Percentiles rank a stretch among this genome's conserved stretches.
Conservation (phyloP, 2,329 filamentous ascomycete species). For the Tolypocladium nubicola region DNA sequence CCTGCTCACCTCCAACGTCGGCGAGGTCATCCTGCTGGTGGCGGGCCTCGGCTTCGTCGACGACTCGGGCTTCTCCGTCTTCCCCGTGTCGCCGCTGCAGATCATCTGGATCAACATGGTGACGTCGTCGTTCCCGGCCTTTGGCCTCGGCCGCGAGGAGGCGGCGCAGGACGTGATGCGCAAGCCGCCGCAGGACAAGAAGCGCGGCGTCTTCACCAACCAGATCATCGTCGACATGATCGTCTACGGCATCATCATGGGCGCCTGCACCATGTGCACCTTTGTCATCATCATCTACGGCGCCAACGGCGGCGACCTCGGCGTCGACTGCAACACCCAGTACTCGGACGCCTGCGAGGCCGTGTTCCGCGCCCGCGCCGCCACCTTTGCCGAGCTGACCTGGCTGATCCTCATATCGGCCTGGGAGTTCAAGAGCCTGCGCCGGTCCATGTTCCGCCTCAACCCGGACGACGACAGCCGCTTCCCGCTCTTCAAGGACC, state of each 20-base stretch:
- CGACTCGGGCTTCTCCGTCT: slow-evolving; percentile 59
- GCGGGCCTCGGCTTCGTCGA: slow-evolving; percentile 79
- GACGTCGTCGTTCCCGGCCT: slow-evolving; percentile 77
- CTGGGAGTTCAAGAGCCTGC: slow-evolving; percentile 69
- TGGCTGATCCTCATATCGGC: slow-evolving; percentile 66
- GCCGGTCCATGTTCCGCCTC: slow-evolving; percentile 61
- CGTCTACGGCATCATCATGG: slow-evolving; percentile 71
- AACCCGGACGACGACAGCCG: slow-evolving; percentile 38
- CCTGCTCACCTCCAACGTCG: slow-evolving; percentile 70
- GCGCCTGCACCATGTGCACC: slow-evolving; percentile 51
- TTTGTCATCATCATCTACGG: slow-evolving; percentile 57
- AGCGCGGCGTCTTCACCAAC: slow-evolving; percentile 62
- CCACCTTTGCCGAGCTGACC: slow-evolving; percentile 62
- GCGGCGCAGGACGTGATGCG: slow-evolving; percentile 69
- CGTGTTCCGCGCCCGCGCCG: slow-evolving; percentile 61
- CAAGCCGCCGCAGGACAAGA: slow-evolving; percentile 63
- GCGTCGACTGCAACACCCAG: slow-evolving; percentile 49
- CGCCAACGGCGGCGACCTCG: slow-evolving; percentile 43
- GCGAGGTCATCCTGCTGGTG: slow-evolving; percentile 71
- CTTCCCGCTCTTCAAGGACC: slow-evolving; percentile 48
- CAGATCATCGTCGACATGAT: slow-evolving; percentile 73
- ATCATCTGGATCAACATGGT: slow-evolving; percentile 95
- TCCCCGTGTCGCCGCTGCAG: slow-evolving; percentile 74
- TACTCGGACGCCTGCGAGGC: slow-evolving; percentile 45
- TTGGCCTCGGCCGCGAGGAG: slow-evolving; percentile 73